Evolutionary conservation across 306 rosid species (phyloP).

Genomic region (Nissolia schottii): DNA sequence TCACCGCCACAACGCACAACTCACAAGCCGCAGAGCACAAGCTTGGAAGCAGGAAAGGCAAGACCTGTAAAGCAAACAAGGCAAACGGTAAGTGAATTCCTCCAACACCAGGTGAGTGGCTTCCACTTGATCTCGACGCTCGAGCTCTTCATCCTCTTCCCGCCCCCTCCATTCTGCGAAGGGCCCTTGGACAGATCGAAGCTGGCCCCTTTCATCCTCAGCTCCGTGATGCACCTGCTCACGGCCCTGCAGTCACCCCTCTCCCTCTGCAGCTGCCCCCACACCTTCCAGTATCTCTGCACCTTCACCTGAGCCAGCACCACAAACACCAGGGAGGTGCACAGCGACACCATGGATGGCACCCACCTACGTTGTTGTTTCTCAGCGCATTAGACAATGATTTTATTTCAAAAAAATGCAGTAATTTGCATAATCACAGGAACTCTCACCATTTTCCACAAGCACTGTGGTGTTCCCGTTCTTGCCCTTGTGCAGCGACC

Average conservation of each 20-base stretch:
- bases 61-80: constrained; percentile 68
- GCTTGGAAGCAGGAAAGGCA: constrained; percentile 55
- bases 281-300: constrained; percentile 62
- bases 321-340: constrained; percentile 57
- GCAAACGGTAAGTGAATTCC: constrained; percentile 40
- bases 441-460: constrained; percentile 81
- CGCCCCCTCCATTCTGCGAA: constrained; percentile 32
- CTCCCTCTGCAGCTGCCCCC: constrained; percentile 55
- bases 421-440: too few relatives aligned
- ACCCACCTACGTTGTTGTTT: too few relatives aligned
- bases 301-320: constrained; percentile 52
- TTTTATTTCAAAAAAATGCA: too few relatives aligned
- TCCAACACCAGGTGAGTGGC: constrained; percentile 51
- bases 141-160: constrained; percentile 82
- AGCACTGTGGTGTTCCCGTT: not conserved
- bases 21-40: constrained; percentile 62
- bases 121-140: constrained; percentile 89
- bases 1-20: not conserved
- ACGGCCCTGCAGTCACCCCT: constrained; percentile 47
- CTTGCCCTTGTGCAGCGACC: not conserved
- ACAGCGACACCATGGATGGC: constrained; percentile 44
- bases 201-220: constrained; percentile 91
- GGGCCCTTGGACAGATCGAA: constrained; percentile 78
- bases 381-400: too few relatives aligned
- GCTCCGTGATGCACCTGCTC: constrained; percentile 61